These are phyloP conservation scores for Acaromyces ingoldii DNA, from an alignment of 1,284 basidiomycete species.

Conservation along the genomic window DNA sequence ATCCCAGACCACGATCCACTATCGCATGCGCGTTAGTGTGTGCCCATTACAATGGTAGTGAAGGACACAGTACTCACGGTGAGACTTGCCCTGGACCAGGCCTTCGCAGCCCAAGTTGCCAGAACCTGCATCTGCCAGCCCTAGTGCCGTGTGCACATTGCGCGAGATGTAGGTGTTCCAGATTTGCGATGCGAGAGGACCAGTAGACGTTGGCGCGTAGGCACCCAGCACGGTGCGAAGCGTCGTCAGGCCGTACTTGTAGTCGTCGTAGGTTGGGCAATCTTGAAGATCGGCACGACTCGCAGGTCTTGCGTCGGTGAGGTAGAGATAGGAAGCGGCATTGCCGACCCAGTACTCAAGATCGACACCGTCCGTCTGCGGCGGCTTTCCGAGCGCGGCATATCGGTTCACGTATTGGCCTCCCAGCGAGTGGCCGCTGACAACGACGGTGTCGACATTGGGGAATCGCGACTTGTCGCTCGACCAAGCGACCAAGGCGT, in stretches of 20 bases:
- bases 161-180: background rate
- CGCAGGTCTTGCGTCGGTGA: background rate
- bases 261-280: background rate
- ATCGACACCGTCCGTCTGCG: background rate
- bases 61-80: background rate
- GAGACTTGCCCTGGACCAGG: background rate
- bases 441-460: conserved; percentile 24
- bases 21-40: too few relatives aligned
- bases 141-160: conserved; percentile 1
- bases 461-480: conserved; percentile 35
- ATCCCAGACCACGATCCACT: conserved; percentile 1
- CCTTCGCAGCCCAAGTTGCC: background rate
- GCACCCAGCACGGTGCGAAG: too few relatives aligned
- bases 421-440: conserved; percentile 46
- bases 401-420: conserved; percentile 40
- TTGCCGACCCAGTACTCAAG: background rate
- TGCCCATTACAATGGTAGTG: too few relatives aligned
- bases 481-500: conserved; percentile 27
- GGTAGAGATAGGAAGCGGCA: conserved; percentile 1
- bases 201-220: background rate
- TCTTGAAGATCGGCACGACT: background rate
- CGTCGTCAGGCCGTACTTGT: background rate
- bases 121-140: background rate
- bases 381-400: conserved; percentile 18
- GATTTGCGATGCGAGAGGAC: background rate